Evolutionary conservation across 2,329 filamentous ascomycete genomes (phyloP).

Genomic region (Penicillium verrucosum): DNA sequence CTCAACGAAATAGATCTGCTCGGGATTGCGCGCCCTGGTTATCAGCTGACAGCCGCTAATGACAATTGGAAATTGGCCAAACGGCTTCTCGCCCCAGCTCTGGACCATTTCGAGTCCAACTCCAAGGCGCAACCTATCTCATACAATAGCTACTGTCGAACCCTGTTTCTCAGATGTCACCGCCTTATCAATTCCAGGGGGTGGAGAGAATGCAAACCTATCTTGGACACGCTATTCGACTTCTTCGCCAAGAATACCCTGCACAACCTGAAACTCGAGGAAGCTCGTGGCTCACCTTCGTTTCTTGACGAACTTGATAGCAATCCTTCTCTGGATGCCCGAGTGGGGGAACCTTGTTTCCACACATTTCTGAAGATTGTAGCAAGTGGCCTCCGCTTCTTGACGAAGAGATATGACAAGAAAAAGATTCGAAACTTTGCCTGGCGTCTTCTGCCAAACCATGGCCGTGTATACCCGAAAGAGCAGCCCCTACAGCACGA

Average conservation of each 20-base stretch:
- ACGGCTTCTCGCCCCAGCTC: conserved; percentile 45
- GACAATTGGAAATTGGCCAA: conserved; percentile 53
- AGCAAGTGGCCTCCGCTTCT: conserved; percentile 48
- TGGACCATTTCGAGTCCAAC: conserved; percentile 48
- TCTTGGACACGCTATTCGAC: conserved; percentile 55
- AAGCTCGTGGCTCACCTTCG: conserved; percentile 49
- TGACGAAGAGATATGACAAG: conserved; percentile 47
- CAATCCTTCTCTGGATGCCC: conserved; percentile 44
- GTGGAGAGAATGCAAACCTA: conserved; percentile 55
- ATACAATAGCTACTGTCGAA: conserved; percentile 56
- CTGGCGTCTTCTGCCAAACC: conserved; percentile 59
- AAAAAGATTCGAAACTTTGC: conserved; percentile 57
- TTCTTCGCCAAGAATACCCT: conserved; percentile 57
- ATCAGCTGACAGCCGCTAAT: conserved; percentile 37
- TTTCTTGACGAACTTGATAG: conserved; percentile 53
- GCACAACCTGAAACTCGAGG: conserved; percentile 52
- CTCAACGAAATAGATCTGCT: conserved; percentile 51
- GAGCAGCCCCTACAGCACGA: conserved; percentile 52
- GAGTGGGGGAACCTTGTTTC: conserved; percentile 53
- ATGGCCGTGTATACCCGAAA: conserved; percentile 59
- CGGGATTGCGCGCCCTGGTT: conserved; percentile 46
- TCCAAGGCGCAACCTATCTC: conserved; percentile 40
- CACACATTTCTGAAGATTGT: conserved; percentile 59
- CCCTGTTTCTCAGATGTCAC: conserved; percentile 52
- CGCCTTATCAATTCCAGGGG: conserved; percentile 54